Evolutionary conservation across 1,284 basidiomycete species (phyloP), one percentile per base, ranked within the genome.

Genomic region (Ustilago curta): DNA sequence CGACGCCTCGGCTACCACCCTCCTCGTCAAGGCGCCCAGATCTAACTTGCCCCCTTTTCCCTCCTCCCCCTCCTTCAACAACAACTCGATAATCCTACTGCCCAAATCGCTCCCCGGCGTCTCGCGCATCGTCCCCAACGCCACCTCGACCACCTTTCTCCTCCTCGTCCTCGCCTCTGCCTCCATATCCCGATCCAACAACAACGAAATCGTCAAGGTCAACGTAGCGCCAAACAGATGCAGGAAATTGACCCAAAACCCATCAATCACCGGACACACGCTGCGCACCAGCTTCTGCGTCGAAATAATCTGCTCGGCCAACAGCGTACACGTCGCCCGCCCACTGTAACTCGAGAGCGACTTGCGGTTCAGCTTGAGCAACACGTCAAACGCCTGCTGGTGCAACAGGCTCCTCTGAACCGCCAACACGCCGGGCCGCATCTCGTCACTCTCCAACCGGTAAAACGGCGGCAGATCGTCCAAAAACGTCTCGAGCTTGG

Each of bases 401-500:
- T 80, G 72, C 39, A 81, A 49, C 14, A 81, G 49, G 45, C 73
- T 72, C 18, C 79, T 60, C 45, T 80, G 78, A 18, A 79, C 70
- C n/a, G 63, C 69, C 2, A 75, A 27, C 19, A 78, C 55, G 25
- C 58, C 61, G 9, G 76, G 76, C 3, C 61, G 58, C 59, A 61
- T 71, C 43, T 56, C 60, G 45, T 32, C 59, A 37, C 78, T 76
- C 14, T 71, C 68, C 11, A 76, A 55, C 2, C 53, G 40, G 48
- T 66, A 81, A 59, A 78, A 78, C 7, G 61, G 55, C 4, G 78
- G 79, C 25, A 77, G n/a, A 19, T 70, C 74, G 47, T 48, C 60
- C 27, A 81, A 65, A 31, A 64, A 62, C 0, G 59, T 45, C 18
- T 68, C 71, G 40, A 73, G 59, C 50, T 75, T 64, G 48, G 48